Evolutionary conservation across 176 grass and related monocot genomes (phyloP).

Genomic region (sorghum (Sorghum bicolor)): DNA sequence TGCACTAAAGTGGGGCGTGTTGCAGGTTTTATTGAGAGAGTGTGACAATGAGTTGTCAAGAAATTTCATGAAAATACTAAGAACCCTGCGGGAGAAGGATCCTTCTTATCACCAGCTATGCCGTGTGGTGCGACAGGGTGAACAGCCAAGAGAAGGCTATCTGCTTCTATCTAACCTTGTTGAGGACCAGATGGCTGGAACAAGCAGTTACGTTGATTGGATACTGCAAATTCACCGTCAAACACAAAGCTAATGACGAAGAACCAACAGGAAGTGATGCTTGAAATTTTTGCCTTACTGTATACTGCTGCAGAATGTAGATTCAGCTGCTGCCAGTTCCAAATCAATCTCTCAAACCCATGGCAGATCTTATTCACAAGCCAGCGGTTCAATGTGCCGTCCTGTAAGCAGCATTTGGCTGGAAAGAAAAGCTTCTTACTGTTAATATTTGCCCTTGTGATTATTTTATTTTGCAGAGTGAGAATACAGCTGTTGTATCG

Average conservation of each 20-base stretch:
- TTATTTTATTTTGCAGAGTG: conserved; percentile 32
- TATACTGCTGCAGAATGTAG: conserved; percentile 35
- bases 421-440: conserved; percentile 28
- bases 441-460: conserved; percentile 56
- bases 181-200: conserved; percentile 82
- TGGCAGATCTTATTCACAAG: not conserved
- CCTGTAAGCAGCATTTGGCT: conserved; percentile 10
- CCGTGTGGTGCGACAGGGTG: conserved; percentile 79
- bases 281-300: conserved; percentile 18
- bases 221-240: conserved; percentile 85
- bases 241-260: conserved; percentile 63
- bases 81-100: conserved; percentile 57
- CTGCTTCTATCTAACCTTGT: conserved; percentile 81
- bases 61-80: conserved; percentile 57
- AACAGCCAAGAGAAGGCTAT: conserved; percentile 88
- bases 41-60: conserved; percentile 52
- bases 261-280: not conserved
- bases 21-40: conserved; percentile 60
- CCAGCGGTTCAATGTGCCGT: not conserved
- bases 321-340: conserved; percentile 15
- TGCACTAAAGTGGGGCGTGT: conserved; percentile 1
- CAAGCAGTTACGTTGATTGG: conserved; percentile 80
- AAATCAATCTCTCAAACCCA: not conserved
- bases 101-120: conserved; percentile 61
- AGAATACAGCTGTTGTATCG: conserved; percentile 47